Percentiles rank a stretch among this genome's conserved stretches.
phyloP scores from a whole-genome alignment of 495 filamentous ascomycete species.

The Xanthoparmelia taractica region DNA sequence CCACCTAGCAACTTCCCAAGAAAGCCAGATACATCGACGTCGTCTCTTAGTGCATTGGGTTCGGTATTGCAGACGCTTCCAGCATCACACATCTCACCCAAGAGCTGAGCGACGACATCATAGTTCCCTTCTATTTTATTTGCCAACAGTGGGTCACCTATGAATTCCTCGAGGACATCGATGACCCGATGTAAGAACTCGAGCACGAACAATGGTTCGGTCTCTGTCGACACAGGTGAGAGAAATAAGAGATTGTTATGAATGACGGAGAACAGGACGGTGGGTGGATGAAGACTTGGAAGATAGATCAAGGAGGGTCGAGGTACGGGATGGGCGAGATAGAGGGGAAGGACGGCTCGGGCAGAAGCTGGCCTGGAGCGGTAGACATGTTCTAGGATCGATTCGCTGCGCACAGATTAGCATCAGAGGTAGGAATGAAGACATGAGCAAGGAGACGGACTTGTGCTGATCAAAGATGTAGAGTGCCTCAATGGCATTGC shows the following conservation, averaged over 20 bases:
- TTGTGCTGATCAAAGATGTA: slow-evolving; percentile 94
- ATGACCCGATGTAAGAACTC: slow-evolving; percentile 93
- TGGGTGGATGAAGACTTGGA: slow-evolving; percentile 73
- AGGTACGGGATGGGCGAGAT: slow-evolving; percentile 74
- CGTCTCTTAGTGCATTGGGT: slow-evolving; percentile 83
- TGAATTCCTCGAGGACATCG: slow-evolving; percentile 90
- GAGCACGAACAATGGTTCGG: slow-evolving; percentile 86
- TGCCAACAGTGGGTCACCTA: slow-evolving; percentile 80
- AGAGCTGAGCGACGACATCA: slow-evolving; percentile 87
- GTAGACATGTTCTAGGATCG: slow-evolving; percentile 62
- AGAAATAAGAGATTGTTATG: slow-evolving; percentile 87
- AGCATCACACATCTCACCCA: slow-evolving; percentile 94
- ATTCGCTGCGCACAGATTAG: slow-evolving; percentile 38
- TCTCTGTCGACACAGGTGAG: slow-evolving; percentile 70
- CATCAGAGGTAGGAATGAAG: neutral
- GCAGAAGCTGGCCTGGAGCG: slow-evolving; percentile 70
- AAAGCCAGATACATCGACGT: slow-evolving; percentile 82
- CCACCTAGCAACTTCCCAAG: slow-evolving; percentile 87
- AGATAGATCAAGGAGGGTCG: slow-evolving; percentile 82
- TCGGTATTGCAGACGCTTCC: slow-evolving; percentile 87
- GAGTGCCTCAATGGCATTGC: slow-evolving; percentile 84
- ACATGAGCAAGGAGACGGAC: slow-evolving; percentile 42
- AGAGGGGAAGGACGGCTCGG: slow-evolving; percentile 68
- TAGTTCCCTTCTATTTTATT: slow-evolving; percentile 81
- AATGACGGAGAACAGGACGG: slow-evolving; percentile 74